Evolutionary conservation across 1,284 basidiomycete genomes (phyloP), one percentile per base, ranked within the genome.

Genomic region (Ustilago tritici): DNA sequence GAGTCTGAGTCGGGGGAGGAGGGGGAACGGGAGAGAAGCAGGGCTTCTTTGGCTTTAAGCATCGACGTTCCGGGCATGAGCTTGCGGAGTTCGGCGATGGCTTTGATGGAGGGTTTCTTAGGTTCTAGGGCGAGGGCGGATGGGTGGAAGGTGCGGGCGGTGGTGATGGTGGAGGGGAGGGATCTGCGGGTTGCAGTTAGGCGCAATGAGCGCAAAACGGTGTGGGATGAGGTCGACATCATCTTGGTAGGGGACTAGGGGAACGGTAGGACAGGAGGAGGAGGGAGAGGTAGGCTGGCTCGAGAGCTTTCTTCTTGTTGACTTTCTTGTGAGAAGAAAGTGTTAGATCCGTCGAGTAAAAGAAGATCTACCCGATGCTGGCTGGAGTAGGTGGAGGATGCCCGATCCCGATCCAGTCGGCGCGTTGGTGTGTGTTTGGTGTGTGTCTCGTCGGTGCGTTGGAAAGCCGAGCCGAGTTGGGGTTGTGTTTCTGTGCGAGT

Each of bases 41-140:
- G 91, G 2, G 95, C 95, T 86, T 96, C 93, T 57, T 92, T 91
- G 55, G 95, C 95, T 88, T 95, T 94, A 54, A 91, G 89, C 82
- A 97, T 91, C 14, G 93, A 93, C 60, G 93, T 93, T 52, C 87
- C 84, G 0, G 83, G 89, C 78, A 92, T 90, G 69, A 89, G 89
- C 87, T 92, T 93, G 66, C 95, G 91, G 40, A 98, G 90, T 86
- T 94, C 91, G 2, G 93, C 92, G 72, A 98, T 92, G 74, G 95
- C 91, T 73, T 92, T 91, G 64, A 93, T 88, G 36, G 91, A 76
- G 0, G 83, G 82, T 59, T 82, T 83, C 46, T 76, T 70, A 36
- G 70, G 75, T 50, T 64, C 61, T 5, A 31, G n/a, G n/a, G 56
- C n/a, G 34, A 47, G 47, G 8, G 54, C n/a, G 4, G 67, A 61